phyloP scores from a whole-genome alignment of 2,329 filamentous ascomycete species.

The Rhinocladiella similis region DNA sequence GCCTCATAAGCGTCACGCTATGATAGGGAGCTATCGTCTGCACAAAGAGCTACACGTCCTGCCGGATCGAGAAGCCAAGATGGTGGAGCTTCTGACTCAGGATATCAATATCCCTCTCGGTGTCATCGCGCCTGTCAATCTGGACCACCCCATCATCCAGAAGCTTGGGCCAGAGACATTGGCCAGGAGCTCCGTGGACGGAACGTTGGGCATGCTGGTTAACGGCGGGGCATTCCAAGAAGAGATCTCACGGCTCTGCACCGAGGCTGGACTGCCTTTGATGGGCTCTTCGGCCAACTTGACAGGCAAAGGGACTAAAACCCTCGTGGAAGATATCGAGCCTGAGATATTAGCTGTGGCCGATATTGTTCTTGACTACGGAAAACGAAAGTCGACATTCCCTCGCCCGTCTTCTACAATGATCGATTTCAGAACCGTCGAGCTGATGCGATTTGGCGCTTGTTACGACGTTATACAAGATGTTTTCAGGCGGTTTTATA shows the following conservation, averaged over 20 bases:
- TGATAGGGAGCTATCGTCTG: conserved; percentile 32
- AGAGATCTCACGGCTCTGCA: conserved; percentile 30
- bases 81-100: conserved; percentile 30
- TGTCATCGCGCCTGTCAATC: conserved; percentile 30
- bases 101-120: conserved; percentile 33
- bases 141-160: conserved; percentile 31
- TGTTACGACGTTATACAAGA: conserved; percentile 34
- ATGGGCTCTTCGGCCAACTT: conserved; percentile 38
- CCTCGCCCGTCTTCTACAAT: conserved; percentile 33
- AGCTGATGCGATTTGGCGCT: conserved; percentile 32
- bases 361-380: conserved; percentile 36
- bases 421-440: conserved; percentile 28
- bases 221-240: conserved; percentile 32
- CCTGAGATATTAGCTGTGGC: conserved; percentile 31
- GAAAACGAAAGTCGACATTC: conserved; percentile 28
- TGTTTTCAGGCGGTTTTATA: conserved; percentile 26
- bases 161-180: conserved; percentile 24
- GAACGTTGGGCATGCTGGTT: conserved; percentile 33
- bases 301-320: conserved; percentile 32
- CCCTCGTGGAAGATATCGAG: conserved; percentile 34
- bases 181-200: conserved; percentile 22
- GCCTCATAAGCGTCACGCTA: conserved; percentile 32
- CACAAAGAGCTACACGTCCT: conserved; percentile 31
- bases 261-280: conserved; percentile 26
- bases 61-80: conserved; percentile 15